phyloP scores from a whole-genome alignment of 306 rosid genomes.

The Dryas octopetala region DNA sequence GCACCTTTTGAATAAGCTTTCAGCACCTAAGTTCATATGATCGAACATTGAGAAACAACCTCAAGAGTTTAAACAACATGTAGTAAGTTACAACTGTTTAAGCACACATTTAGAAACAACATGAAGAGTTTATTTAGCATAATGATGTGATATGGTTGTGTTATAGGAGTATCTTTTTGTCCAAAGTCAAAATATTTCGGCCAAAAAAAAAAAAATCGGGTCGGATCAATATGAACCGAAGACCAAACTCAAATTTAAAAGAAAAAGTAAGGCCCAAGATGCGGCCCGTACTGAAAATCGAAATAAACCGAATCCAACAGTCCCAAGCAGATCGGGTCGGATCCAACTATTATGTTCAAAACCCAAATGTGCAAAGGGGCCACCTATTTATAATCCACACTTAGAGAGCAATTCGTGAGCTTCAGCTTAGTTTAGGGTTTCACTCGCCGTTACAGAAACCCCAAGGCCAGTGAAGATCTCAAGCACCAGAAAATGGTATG shows the following conservation, averaged over 20 bases:
- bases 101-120: too few species aligned
- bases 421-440: neutral
- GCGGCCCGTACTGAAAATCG: neutral
- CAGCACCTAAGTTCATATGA: too few species aligned
- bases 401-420: neutral
- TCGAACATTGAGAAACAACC: too few species aligned
- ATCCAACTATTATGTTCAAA: neutral
- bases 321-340: neutral
- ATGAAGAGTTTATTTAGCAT: too few species aligned
- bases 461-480: neutral
- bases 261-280: neutral
- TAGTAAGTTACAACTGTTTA: too few species aligned
- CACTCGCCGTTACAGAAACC: neutral
- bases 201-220: too few species aligned
- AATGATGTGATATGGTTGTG: too few species aligned
- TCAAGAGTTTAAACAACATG: too few species aligned
- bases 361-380: neutral
- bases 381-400: neutral
- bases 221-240: neutral
- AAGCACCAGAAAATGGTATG: neutral
- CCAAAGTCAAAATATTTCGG: too few species aligned
- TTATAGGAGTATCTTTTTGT: too few species aligned
- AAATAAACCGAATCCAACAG: neutral
- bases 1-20: too few species aligned
- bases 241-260: neutral